Conservation (phyloP, 2,329 filamentous ascomycete species). For the Botrytis pseudocinerea region DNA sequence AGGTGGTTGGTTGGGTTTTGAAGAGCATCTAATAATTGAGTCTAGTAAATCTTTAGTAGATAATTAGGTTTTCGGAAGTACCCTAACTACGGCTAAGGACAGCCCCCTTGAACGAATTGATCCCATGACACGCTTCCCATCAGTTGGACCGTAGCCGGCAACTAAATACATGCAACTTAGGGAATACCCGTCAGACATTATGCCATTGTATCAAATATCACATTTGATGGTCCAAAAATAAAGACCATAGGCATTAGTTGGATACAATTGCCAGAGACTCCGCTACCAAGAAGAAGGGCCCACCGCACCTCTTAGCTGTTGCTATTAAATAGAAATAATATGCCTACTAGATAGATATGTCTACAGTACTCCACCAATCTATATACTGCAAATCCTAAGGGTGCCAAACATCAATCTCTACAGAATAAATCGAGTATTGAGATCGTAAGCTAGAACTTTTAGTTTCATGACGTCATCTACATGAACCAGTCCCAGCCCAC, state of each 20-base stretch:
- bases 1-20: not conserved
- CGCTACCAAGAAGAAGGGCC: not conserved
- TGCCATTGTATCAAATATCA: not conserved
- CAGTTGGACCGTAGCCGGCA: not conserved
- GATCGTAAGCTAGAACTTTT: not conserved
- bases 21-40: not conserved
- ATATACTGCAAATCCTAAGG: not conserved
- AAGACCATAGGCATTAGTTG: not conserved
- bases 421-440: not conserved
- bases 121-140: not conserved
- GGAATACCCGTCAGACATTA: not conserved
- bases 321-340: not conserved
- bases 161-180: not conserved
- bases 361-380: too few species aligned
- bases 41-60: not conserved
- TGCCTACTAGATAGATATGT: not conserved
- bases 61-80: not conserved
- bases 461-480: not conserved
- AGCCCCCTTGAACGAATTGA: not conserved
- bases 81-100: not conserved
- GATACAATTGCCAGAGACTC: not conserved
- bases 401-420: not conserved
- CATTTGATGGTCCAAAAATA: not conserved
- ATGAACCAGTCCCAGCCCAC: not conserved
- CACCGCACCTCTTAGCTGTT: not conserved